Evolutionary conservation across 164 flowering plant genomes (phyloP).

Genomic region (Brasenia schreberi): DNA sequence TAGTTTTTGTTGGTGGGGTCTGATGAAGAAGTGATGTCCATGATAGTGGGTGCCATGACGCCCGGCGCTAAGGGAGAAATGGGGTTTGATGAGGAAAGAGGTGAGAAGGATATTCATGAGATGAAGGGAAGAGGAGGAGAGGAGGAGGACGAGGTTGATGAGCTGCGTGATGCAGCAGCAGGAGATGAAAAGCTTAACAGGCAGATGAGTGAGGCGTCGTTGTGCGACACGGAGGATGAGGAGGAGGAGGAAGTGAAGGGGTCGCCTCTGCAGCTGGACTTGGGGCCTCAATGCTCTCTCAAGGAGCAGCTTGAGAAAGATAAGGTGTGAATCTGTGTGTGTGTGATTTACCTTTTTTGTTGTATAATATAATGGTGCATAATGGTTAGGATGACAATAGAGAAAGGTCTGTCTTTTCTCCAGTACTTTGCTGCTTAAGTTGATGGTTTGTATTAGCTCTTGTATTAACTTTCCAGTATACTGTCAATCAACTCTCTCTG

Average conservation of each 20-base stretch:
- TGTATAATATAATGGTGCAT: no score
- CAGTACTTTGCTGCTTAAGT: neutral
- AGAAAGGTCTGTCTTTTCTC: no score
- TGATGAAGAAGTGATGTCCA: no score
- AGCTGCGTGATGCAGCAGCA: neutral
- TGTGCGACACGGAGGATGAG: constrained; percentile 15
- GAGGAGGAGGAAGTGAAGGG: constrained; percentile 29
- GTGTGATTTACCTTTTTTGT: no score
- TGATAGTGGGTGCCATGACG: neutral
- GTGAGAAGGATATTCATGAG: constrained; percentile 4
- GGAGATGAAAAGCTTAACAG: constrained; percentile 9
- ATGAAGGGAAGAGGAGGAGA: constrained; percentile 30
- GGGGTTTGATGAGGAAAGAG: neutral
- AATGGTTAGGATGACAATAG: no score
- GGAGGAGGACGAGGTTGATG: constrained; percentile 6
- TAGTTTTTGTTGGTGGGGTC: no score
- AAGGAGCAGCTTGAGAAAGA: constrained; percentile 73
- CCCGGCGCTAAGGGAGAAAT: neutral
- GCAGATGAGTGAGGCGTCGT: constrained; percentile 34
- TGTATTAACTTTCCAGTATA: neutral
- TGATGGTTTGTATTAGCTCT: neutral
- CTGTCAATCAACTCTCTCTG: neutral
- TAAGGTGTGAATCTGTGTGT: constrained; percentile 22
- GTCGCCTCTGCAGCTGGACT: constrained; percentile 9
- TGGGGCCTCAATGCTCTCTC: constrained; percentile 70